Evolutionary conservation across 2,329 filamentous ascomycete species (phyloP), one percentile per base, ranked within the genome.

Genomic region (Phaeoacremonium minimum): DNA sequence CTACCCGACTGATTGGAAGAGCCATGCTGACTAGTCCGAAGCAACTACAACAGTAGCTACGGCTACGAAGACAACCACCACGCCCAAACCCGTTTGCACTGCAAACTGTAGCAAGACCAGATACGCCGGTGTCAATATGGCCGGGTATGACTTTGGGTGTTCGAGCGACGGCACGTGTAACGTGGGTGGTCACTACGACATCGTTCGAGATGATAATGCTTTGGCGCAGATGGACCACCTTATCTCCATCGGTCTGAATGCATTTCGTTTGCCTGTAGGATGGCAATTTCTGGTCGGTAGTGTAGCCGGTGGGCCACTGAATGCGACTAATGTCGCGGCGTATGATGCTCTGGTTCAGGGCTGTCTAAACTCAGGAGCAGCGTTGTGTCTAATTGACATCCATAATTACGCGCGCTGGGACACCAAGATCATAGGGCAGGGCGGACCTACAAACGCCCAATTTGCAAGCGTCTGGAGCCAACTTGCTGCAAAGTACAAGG

Each of bases 391-490:
- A 18, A 8, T 11, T n/a, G 16, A 45, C 22, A n/a, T 73, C 15
- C 70, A 74, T 56, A 74, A 73, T 53, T 75, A 68, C 0, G 80
- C 41, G 9, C 28, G 29, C 7, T 40, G 41, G 22, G 41, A 83
- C 43, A 73, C 72, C 9, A 55, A 56, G 2, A 75, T 83, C 43
- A 70, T 84, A 37, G 80, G 78, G 2, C 76, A 82, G 48, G 78
- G 75, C 11, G 79, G 77, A 0, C 77, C 77, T 1, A 67, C 66
- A 0, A 67, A 81, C 48, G 70, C 66, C 4, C 57, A 76, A 11
- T 95, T 83, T 46, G 69, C 66, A 5, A 61, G 60, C 20, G 53
- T 83, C 4, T 84, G 79, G 79, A 55, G 48, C 3, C 65, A 74
- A 34, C 53, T 78, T 7, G 79, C 80, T 2, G 60, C 57, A 0